Percentiles rank a stretch among this genome's conserved stretches.
Evolutionary conservation across 1,284 basidiomycete genomes (phyloP).

Genomic region (Ceratobasidium sp.): DNA sequence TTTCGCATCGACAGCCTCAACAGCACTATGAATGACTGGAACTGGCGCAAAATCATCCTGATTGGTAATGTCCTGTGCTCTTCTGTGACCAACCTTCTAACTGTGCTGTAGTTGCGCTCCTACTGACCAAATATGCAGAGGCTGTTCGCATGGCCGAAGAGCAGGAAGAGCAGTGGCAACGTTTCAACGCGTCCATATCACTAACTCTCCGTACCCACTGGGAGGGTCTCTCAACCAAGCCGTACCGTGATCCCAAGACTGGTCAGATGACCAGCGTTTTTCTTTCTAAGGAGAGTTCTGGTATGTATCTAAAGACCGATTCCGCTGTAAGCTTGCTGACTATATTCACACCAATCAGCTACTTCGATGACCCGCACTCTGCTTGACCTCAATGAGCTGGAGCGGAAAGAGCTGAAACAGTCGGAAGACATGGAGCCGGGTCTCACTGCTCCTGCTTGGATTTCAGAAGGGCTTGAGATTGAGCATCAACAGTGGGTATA

Average conservation of each 20-base stretch:
- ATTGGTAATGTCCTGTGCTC: not conserved
- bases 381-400: too few relatives aligned
- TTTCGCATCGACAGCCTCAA: not conserved
- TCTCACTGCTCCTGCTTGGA: too few relatives aligned
- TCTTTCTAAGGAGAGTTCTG: not conserved
- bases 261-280: constrained; percentile 1
- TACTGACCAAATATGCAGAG: not conserved
- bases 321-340: not conserved
- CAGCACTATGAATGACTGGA: not conserved
- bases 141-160: not conserved
- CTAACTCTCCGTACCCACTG: not conserved
- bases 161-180: not conserved
- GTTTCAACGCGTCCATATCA: not conserved
- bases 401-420: too few relatives aligned
- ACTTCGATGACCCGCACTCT: too few relatives aligned
- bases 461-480: constrained; percentile 4
- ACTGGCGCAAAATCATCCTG: not conserved
- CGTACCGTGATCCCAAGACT: not conserved
- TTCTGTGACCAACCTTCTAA: too few relatives aligned
- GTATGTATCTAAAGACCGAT: too few relatives aligned
- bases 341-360: too few relatives aligned
- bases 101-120: not conserved
- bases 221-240: not conserved
- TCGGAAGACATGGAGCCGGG: too few relatives aligned
- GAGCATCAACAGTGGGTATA: not conserved